Conservation (phyloP, 768 basidiomycete species). For the Hirschioporus abietinus region DNA sequence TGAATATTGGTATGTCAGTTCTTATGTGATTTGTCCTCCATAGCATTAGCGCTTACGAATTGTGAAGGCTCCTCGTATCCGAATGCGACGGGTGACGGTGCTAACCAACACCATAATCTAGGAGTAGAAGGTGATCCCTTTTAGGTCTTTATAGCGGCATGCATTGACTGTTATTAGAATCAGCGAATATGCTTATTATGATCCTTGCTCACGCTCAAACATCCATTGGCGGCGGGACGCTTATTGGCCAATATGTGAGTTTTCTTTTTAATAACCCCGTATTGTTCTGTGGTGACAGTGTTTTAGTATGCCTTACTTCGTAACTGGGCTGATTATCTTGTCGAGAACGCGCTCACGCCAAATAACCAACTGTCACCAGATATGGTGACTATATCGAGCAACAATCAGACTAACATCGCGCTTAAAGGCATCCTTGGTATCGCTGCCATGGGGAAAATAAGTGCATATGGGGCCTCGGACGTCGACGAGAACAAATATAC, state of each 20-base stretch:
- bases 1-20: too few species aligned
- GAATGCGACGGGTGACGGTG: not conserved
- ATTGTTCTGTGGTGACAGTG: too few species aligned
- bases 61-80: conserved; percentile 13
- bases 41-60: too few species aligned
- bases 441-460: conserved; percentile 32
- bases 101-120: not conserved
- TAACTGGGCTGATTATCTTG: conserved; percentile 63
- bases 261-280: too few species aligned
- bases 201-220: conserved; percentile 23
- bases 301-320: conserved; percentile 45
- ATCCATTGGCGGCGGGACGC: conserved; percentile 17
- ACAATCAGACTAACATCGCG: conserved; percentile 40
- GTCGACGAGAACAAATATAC: conserved; percentile 15
- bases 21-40: too few species aligned
- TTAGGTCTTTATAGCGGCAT: too few species aligned
- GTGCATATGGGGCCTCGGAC: not conserved
- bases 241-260: conserved; percentile 20
- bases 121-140: too few species aligned
- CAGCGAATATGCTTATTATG: conserved; percentile 35
- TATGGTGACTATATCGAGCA: conserved; percentile 31
- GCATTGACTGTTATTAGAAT: too few species aligned
- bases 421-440: conserved; percentile 45
- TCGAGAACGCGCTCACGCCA: conserved; percentile 41
- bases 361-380: conserved; percentile 33